Evolutionary conservation across 805 yeast species (phyloP).

Genomic region (Ogataea paraovalis): DNA sequence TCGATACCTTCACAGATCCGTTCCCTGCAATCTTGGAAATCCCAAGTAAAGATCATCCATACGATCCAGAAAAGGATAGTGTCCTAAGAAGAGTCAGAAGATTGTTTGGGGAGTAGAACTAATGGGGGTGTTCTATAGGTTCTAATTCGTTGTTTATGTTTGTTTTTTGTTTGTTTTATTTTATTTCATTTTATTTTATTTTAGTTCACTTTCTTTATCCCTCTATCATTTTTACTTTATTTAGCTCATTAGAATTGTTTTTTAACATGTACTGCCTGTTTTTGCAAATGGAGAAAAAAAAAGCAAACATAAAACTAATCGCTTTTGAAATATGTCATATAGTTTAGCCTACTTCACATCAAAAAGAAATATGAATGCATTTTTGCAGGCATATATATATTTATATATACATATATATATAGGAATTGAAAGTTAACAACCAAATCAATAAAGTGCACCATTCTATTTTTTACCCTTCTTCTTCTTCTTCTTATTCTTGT

Average conservation of each 20-base stretch:
- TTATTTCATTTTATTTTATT: too few species aligned
- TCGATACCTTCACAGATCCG: slow-evolving; percentile 82
- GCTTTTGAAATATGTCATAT: too few species aligned
- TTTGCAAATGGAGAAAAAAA: too few species aligned
- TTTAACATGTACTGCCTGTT: too few species aligned
- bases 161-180: background rate
- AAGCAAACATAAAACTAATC: too few species aligned
- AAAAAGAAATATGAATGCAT: too few species aligned
- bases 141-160: background rate
- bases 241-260: too few species aligned
- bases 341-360: too few species aligned
- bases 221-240: too few species aligned
- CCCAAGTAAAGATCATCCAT: slow-evolving; percentile 98
- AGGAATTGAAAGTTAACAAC: background rate
- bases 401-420: too few species aligned
- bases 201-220: too few species aligned
- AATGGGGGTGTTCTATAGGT: background rate
- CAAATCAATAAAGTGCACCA: background rate
- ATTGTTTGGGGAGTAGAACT: slow-evolving; percentile 75
- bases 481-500: slow-evolving; percentile 28
- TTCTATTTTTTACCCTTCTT: slow-evolving; percentile 27
- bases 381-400: too few species aligned
- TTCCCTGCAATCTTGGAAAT: slow-evolving; percentile 96
- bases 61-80: slow-evolving; percentile 97
- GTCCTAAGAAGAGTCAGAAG: slow-evolving; percentile 92